These are phyloP conservation scores for Suhomyces chickasaworum DNA, from an alignment of 1,139 yeast species.

Conservation along the genomic window DNA sequence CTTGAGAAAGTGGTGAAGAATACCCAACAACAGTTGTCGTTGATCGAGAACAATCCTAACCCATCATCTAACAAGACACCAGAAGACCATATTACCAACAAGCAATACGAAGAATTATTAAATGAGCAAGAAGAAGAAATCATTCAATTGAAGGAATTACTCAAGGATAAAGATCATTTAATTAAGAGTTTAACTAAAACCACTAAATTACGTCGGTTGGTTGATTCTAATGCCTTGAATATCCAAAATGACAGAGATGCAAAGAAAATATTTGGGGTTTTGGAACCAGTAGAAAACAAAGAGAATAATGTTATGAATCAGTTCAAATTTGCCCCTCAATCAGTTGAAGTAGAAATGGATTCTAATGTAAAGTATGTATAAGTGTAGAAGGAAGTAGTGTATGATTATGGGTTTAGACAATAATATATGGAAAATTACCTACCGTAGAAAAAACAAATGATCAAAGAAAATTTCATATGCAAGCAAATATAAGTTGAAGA, in stretches of 20 bases:
- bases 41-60: slow-evolving; percentile 7
- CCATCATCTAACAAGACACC: neutral
- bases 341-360: slow-evolving; percentile 3
- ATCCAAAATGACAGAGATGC: neutral
- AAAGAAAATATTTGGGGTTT: slow-evolving; percentile 1
- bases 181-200: slow-evolving; percentile 72
- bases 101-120: slow-evolving; percentile 30
- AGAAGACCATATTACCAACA: slow-evolving; percentile 13
- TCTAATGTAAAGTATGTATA: slow-evolving; percentile 5
- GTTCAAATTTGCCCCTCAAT: slow-evolving; percentile 20
- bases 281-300: slow-evolving; percentile 13
- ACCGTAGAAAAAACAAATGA: neutral
- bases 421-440: neutral
- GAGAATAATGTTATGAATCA: slow-evolving; percentile 27
- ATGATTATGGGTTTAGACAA: neutral
- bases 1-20: slow-evolving; percentile 58
- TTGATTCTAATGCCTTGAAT: slow-evolving; percentile 36
- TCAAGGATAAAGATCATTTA: slow-evolving; percentile 73
- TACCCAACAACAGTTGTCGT: slow-evolving; percentile 21
- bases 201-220: slow-evolving; percentile 51
- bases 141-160: slow-evolving; percentile 58
- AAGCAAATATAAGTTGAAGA: too few relatives aligned
- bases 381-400: neutral
- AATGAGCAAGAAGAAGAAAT: slow-evolving; percentile 74
- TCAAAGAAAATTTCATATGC: too few relatives aligned